Conservation (phyloP, 73 alveolate genomes). For the Tetrahymena thermophila region DNA sequence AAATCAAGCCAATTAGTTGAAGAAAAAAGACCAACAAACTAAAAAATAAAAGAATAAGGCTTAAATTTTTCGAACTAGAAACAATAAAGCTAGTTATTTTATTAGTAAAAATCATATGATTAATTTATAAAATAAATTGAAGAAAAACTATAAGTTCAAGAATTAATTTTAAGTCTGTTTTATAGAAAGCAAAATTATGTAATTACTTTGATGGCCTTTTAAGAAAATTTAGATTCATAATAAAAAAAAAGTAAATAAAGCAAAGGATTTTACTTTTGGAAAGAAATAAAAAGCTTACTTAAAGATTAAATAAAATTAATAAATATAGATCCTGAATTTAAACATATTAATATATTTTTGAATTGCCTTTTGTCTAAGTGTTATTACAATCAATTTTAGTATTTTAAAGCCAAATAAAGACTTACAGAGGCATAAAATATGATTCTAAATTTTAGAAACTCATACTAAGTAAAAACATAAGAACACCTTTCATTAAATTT, state of each 20-base stretch:
- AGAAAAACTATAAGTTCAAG: not conserved
- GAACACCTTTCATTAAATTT: no score
- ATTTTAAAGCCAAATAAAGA: not conserved
- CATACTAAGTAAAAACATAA: no score
- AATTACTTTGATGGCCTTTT: not conserved
- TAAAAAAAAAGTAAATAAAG: no score
- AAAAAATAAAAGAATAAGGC: no score
- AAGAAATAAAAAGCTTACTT: not conserved
- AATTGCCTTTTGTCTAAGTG: not conserved
- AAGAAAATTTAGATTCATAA: not conserved
- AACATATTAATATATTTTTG: no score
- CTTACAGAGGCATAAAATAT: not conserved
- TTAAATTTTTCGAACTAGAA: no score
- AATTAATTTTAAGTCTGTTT: no score
- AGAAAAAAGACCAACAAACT: no score
- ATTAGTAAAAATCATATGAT: not conserved
- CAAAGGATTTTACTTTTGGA: not conserved
- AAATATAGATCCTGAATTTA: not conserved
- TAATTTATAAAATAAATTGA: not conserved
- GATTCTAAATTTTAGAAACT: not conserved
- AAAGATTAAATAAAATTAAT: no score
- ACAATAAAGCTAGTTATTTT: no score
- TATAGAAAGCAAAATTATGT: not conserved
- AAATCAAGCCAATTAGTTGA: no score
- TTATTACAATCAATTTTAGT: no score